These are phyloP conservation scores for Lactarius hatsudake DNA, from an alignment of 768 basidiomycete species.

Conservation along the genomic window DNA sequence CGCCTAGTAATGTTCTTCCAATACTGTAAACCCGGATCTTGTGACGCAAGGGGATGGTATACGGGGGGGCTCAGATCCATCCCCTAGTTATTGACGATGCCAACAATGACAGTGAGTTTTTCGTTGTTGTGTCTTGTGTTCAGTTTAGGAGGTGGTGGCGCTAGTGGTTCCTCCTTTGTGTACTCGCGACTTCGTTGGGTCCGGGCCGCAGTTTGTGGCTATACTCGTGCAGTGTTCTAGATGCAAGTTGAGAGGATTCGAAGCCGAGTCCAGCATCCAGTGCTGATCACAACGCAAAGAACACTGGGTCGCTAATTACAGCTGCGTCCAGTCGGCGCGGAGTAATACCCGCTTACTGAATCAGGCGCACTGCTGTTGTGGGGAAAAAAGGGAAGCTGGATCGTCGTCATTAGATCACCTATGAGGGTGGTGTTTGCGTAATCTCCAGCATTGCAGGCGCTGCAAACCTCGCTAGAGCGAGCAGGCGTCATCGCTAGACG, in stretches of 20 bases:
- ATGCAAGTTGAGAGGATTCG: not conserved
- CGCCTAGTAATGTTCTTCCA: not conserved
- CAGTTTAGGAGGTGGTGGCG: not conserved
- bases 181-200: no score
- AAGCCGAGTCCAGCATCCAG: not conserved
- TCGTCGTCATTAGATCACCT: not conserved
- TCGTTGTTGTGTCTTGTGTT: not conserved
- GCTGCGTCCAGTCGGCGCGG: not conserved
- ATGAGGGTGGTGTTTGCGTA: not conserved
- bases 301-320: not conserved
- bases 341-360: not conserved
- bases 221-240: not conserved
- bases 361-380: not conserved
- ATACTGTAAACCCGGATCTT: not conserved
- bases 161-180: not conserved
- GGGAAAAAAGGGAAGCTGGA: not conserved
- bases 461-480: not conserved
- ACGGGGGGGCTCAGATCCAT: not conserved
- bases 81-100: not conserved
- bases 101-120: not conserved
- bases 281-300: not conserved
- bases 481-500: not conserved
- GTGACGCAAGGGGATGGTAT: not conserved
- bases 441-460: not conserved
- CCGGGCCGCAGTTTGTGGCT: not conserved